Evolutionary conservation across 441 rosid genomes (phyloP), one percentile per base, ranked within the genome.

Genomic region (Pelargonium fulgidum): DNA sequence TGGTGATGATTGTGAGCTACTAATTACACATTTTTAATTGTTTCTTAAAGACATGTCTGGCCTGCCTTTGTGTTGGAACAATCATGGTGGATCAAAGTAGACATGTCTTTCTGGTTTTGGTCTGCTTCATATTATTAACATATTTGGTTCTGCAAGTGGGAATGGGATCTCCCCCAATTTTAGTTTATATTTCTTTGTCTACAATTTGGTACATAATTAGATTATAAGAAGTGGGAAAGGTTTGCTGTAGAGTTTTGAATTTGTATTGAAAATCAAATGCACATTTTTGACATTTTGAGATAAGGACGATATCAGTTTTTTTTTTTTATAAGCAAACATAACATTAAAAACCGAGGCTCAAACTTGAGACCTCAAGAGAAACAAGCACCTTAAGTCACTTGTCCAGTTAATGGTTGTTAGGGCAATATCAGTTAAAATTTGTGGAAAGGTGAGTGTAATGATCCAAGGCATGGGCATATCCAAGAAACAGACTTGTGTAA

Each of bases 1-100:
- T 54, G 61, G 61, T 54, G 61, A 54, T 54, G 61, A 54, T 54
- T 54, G 24, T 54, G 22, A n/a, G 62, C 61, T 16, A 20, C 22
- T 54, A 13, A 54, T 54, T 54, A 54, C 62, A 17, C 4, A 14
- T 54, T 7, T n/a, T 54, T 6, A n/a, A 16, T 54, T 54, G 62
- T 54, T 54, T 54, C 9, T 54, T 20, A 54, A 54, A 54, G 62
- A 54, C 62, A 54, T 54, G 62, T 54, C 62, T 54, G 62, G 62
- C 62, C 22, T 16, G 8, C 59, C 17, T 52, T 52, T 52, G 59
- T 52, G 59, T 52, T 54, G 62, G 26, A 54, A 17, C 24, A 54
- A 54, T 54, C 62, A 54, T 54, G 62, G 62, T 54, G 62, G 24
- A 54, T 54, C 24, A 54, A 17, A 54, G 17, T 17, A 54, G 22